These are phyloP conservation scores for Tephrocybe sp. DNA, from an alignment of 768 basidiomycete species.

Conservation along the genomic window DNA sequence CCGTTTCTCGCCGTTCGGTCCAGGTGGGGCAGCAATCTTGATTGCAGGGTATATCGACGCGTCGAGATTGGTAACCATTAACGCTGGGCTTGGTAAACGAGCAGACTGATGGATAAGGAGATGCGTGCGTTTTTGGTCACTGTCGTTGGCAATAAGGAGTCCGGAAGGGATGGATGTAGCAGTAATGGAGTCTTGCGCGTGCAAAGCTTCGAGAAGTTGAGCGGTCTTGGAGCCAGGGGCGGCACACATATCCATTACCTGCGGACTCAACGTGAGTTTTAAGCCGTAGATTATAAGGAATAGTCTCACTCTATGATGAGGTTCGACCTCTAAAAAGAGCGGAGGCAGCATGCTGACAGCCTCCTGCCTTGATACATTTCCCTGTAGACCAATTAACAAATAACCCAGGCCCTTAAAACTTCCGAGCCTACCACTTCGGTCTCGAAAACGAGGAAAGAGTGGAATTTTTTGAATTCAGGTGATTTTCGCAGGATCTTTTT, in stretches of 20 bases:
- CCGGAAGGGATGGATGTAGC: conserved; percentile 74
- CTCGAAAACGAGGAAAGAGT: conserved; percentile 94
- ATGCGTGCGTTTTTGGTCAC: conserved; percentile 90
- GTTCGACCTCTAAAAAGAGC: conserved; percentile 88
- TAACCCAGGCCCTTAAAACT: too few species aligned
- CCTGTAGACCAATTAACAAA: conserved; percentile 42
- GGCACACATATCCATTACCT: conserved; percentile 97
- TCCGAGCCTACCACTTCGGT: conserved; percentile 83
- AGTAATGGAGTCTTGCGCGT: conserved; percentile 67
- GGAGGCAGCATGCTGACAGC: conserved; percentile 99
- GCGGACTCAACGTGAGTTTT: conserved; percentile 6
- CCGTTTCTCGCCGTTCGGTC: conserved; percentile 30
- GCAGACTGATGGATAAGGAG: conserved; percentile 97
- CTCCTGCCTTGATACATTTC: conserved; percentile 94
- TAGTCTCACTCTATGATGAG: conserved; percentile 68
- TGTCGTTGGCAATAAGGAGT: conserved; percentile 92
- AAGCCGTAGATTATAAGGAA: neutral
- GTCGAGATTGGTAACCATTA: conserved; percentile 96
- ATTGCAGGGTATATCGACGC: conserved; percentile 82
- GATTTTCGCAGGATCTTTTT: conserved; percentile 86
- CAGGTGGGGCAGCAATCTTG: conserved; percentile 40
- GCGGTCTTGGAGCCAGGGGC: conserved; percentile 98
- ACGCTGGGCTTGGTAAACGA: conserved; percentile 83
- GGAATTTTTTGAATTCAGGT: conserved; percentile 91
- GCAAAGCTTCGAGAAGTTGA: conserved; percentile 93